Evolutionary conservation across 1,284 basidiomycete genomes (phyloP).

Genomic region (Nidula niveotomentosa): DNA sequence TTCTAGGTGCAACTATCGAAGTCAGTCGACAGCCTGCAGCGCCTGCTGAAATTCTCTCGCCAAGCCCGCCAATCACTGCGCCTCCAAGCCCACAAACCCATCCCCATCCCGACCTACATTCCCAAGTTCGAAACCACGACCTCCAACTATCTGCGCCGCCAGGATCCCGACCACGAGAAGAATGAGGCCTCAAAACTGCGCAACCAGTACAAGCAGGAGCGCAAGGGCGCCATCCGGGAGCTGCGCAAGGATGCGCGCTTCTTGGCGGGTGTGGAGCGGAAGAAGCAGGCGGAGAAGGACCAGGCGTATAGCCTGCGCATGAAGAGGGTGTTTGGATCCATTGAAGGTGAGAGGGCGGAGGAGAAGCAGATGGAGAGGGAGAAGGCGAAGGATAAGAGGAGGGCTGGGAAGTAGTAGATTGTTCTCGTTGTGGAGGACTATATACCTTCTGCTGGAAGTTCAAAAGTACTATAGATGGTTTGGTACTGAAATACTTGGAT

Average conservation of each 20-base stretch:
- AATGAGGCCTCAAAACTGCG: conserved; percentile 88
- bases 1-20: conserved; percentile 43
- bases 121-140: conserved; percentile 92
- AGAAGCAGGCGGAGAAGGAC: conserved; percentile 86
- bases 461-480: too few relatives aligned
- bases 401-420: conserved; percentile 51
- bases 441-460: neutral
- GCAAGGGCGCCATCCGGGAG: conserved; percentile 96
- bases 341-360: conserved; percentile 92
- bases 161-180: conserved; percentile 93
- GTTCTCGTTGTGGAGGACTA: neutral
- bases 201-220: conserved; percentile 92
- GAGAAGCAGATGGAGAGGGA: conserved; percentile 91
- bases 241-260: conserved; percentile 95
- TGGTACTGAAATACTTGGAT: too few relatives aligned
- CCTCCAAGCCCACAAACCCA: conserved; percentile 94
- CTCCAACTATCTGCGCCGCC: conserved; percentile 78
- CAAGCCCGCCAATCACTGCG: conserved; percentile 78
- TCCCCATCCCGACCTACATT: conserved; percentile 90
- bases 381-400: conserved; percentile 75
- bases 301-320: conserved; percentile 74
- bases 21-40: conserved; percentile 44
- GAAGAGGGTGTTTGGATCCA: conserved; percentile 79
- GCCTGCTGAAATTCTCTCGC: conserved; percentile 73
- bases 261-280: conserved; percentile 86